Evolutionary conservation across 441 rosid species (phyloP).

Genomic region (Sinapis alba): DNA sequence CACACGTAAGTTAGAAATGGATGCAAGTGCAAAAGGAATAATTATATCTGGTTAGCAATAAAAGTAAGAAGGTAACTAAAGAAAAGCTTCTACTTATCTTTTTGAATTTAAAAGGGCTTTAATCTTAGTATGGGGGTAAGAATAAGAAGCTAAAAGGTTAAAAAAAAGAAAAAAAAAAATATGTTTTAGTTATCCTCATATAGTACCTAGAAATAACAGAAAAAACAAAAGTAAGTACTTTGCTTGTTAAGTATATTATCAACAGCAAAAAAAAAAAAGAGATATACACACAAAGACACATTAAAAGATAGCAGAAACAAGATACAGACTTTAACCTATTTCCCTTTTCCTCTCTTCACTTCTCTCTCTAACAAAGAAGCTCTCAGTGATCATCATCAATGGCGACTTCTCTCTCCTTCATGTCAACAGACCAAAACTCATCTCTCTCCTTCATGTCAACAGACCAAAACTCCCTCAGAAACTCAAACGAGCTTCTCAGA

Average conservation of each 20-base stretch:
- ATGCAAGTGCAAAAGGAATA: too few species aligned
- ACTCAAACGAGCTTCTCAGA: constrained; percentile 31
- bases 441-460: constrained; percentile 43
- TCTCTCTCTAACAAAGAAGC: constrained; percentile 27
- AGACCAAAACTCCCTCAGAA: constrained; percentile 17
- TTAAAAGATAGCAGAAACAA: constrained; percentile 17
- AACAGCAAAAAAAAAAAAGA: constrained; percentile 1
- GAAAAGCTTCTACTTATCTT: neutral
- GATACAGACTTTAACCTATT: constrained; percentile 16
- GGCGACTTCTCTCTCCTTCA: constrained; percentile 50
- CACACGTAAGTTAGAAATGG: neutral
- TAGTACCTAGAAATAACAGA: constrained; percentile 45
- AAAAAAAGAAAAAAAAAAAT: neutral
- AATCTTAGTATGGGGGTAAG: neutral
- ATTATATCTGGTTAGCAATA: too few species aligned
- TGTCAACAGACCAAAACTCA: constrained; percentile 28
- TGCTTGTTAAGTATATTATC: constrained; percentile 12
- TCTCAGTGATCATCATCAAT: constrained; percentile 41
- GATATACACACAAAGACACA: constrained; percentile 11
- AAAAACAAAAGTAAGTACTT: constrained; percentile 37
- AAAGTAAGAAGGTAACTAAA: neutral
- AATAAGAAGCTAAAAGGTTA: constrained; percentile 10
- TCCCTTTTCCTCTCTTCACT: constrained; percentile 27
- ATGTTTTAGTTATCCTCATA: constrained; percentile 32
- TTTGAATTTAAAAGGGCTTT: neutral